phyloP scores from a whole-genome alignment of 2,329 filamentous ascomycete genomes.

The Nigrospora sphaerica region DNA sequence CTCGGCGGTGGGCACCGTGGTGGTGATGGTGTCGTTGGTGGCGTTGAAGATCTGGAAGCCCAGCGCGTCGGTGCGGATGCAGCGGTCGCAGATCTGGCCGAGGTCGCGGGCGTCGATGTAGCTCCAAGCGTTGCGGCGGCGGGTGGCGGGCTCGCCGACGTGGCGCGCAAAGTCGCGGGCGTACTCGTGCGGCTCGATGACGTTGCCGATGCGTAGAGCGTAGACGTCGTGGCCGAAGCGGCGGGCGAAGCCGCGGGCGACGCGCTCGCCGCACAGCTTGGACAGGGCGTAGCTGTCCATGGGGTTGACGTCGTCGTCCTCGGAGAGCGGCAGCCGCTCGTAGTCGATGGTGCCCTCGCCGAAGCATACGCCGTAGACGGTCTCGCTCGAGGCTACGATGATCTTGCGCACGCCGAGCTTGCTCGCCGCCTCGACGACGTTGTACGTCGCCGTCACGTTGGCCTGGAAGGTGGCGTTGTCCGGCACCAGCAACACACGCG shows the following conservation, averaged over 20 bases:
- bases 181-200: conserved; percentile 57
- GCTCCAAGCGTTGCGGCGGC: conserved; percentile 53
- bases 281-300: conserved; percentile 56
- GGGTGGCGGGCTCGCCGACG: conserved; percentile 38
- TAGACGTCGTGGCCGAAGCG: conserved; percentile 53
- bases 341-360: conserved; percentile 51
- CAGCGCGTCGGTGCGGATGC: conserved; percentile 43
- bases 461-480: conserved; percentile 52
- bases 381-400: conserved; percentile 52
- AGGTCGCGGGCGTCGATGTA: conserved; percentile 58
- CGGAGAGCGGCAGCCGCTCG: conserved; percentile 50
- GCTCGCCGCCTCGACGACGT: conserved; percentile 55
- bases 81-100: conserved; percentile 52
- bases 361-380: conserved; percentile 56
- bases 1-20: conserved; percentile 39
- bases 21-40: conserved; percentile 55
- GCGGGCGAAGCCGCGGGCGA: conserved; percentile 47
- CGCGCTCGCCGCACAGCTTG: conserved; percentile 52
- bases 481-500: conserved; percentile 53
- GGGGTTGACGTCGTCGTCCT: conserved; percentile 51
- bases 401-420: conserved; percentile 57
- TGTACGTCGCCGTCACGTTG: conserved; percentile 51
- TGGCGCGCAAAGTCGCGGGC: conserved; percentile 42
- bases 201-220: conserved; percentile 51
- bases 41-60: conserved; percentile 61